Evolutionary conservation across 345 rosid species (phyloP).

Genomic region (Crucihimalaya himalaica): DNA sequence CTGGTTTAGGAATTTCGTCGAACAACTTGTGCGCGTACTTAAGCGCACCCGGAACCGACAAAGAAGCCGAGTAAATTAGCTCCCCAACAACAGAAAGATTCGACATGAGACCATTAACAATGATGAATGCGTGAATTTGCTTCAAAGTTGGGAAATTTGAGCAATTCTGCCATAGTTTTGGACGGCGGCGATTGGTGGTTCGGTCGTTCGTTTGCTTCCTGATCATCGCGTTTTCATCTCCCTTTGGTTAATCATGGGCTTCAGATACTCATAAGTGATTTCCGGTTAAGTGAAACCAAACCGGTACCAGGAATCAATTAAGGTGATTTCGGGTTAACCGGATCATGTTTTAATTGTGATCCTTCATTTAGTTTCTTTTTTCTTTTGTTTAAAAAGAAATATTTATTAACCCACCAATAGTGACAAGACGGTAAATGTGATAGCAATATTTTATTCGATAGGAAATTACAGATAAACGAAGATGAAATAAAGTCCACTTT

Average conservation of each 20-base stretch:
- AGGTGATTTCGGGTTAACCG: background rate
- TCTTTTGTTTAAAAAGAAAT: no score
- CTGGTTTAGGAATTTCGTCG: slow-evolving; percentile 56
- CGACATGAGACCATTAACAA: slow-evolving; percentile 58
- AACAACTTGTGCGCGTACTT: slow-evolving; percentile 61
- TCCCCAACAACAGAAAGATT: slow-evolving; percentile 51
- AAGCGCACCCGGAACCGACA: slow-evolving; percentile 50
- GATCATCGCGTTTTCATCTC: slow-evolving; percentile 43
- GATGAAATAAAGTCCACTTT: no score
- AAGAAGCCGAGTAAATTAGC: slow-evolving; percentile 49
- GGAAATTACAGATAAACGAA: no score
- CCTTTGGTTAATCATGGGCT: background rate
- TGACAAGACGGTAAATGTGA: no score
- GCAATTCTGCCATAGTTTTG: slow-evolving; percentile 60
- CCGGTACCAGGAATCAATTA: slow-evolving; percentile 1
- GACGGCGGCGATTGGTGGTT: slow-evolving; percentile 46
- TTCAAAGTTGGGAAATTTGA: slow-evolving; percentile 47
- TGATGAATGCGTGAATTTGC: slow-evolving; percentile 58
- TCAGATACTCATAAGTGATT: slow-evolving; percentile 10
- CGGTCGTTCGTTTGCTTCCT: slow-evolving; percentile 56
- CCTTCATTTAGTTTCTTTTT: no score
- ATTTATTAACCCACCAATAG: no score
- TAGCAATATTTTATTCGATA: no score
- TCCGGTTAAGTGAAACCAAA: slow-evolving; percentile 11
- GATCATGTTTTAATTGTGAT: no score